Conservation (phyloP, 768 basidiomycete genomes). For the Sutorius australiensis region DNA sequence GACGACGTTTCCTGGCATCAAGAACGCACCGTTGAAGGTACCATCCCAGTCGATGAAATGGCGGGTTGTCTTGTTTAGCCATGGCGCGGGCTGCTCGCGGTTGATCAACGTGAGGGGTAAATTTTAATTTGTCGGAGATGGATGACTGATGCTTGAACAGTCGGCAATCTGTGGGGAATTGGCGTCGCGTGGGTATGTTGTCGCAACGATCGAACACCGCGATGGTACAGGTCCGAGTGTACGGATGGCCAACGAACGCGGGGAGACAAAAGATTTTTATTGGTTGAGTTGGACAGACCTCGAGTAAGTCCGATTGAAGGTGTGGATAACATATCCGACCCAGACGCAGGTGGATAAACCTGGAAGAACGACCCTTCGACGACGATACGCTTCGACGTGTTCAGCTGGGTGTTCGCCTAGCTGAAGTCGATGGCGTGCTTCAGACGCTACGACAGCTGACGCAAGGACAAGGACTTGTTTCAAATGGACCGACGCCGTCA, state of each 20-base stretch:
- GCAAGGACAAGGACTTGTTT: neutral
- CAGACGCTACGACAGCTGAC: constrained; percentile 13
- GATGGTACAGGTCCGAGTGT: constrained; percentile 44
- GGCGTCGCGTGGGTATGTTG: constrained; percentile 44
- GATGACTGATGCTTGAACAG: neutral
- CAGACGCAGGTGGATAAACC: constrained; percentile 22
- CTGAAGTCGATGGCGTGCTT: constrained; percentile 36
- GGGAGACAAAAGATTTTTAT: constrained; percentile 29
- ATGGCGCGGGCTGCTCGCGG: constrained; percentile 41
- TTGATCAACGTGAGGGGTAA: constrained; percentile 33
- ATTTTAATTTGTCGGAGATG: neutral
- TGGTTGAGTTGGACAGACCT: constrained; percentile 32
- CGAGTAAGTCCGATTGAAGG: constrained; percentile 11
- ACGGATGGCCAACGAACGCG: constrained; percentile 18
- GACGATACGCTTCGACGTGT: constrained; percentile 29
- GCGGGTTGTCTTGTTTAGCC: constrained; percentile 45
- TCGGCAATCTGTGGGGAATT: constrained; percentile 42
- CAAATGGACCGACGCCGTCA: neutral
- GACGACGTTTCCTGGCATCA: constrained; percentile 31
- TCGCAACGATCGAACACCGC: constrained; percentile 44
- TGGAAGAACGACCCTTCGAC: constrained; percentile 33
- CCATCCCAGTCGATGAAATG: constrained; percentile 22
- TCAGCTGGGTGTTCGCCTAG: constrained; percentile 34
- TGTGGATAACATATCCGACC: neutral
- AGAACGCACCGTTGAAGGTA: constrained; percentile 22